Base-by-base conservation (phyloP, 2,329 filamentous ascomycete species). In the Neopestalotiopsis sp. region DNA sequence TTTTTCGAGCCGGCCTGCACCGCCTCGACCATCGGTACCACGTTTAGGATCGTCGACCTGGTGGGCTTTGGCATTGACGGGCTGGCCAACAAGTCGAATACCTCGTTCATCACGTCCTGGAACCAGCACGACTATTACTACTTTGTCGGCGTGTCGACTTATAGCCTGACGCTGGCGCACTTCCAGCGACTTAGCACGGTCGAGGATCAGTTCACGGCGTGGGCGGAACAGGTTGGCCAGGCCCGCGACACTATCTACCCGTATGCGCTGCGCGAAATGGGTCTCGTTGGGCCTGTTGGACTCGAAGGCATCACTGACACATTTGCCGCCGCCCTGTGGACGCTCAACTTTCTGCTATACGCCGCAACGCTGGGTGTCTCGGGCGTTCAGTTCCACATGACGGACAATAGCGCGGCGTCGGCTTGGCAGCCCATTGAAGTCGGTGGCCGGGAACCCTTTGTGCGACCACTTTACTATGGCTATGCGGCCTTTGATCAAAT, bases 111-210 rank as follows among this genome's bases (percentile, higher is more conserved):
- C 69, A 74, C 81, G 17, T 78, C 76, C 34, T 87, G 84, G 84
- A 87, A 86, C 71, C 84, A 87, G 76, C 85, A 87, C 74, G 83
- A 87, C 74, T 87, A 87, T 76, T 86, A 83, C 73, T 86, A 86
- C 72, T 86, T 84, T 74, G 81, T 87, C 69, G 83, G 81, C 40
- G 83, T 86, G 4, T 83, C 84, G 5, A 74, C 74, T 1, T 81
- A 79, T 66, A 74, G 79, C 1, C 73, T 87, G 56, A 85, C 82
- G 0, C 78, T 86, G 6, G 75, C 82, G 70, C 76, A 79, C 45
- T 79, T 87, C 57, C 82, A 84, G 80, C 76, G 81, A 65, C 78
- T 86, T 53, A 78, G 80, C 65, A 81, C 79, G 45, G 86, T 84
- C 49, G 82, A 85, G 65, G 76, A 76, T 58, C 84, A 87, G 71